A percentile compares a stretch with the other conserved stretches of the same genome.
Conservation (phyloP, 371 early-diverging fungal genomes). For the Lichtheimia hyalospora region DNA sequence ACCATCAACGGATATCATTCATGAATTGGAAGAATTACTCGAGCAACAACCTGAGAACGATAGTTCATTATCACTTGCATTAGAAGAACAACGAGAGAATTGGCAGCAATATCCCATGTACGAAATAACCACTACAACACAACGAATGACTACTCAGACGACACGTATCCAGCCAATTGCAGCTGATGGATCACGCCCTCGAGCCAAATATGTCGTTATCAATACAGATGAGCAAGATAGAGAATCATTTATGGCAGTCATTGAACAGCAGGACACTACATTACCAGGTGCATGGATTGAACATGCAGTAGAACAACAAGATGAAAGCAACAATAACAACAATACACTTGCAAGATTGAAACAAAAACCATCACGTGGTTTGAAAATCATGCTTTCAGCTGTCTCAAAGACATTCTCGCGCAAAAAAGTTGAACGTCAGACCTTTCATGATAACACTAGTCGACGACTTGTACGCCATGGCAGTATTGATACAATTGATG, state of each 20-base stretch:
- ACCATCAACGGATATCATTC: conserved; percentile 29
- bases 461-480: neutral
- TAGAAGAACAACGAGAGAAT: neutral
- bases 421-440: conserved; percentile 41
- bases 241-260: conserved; percentile 41
- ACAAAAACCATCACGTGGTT: conserved; percentile 4
- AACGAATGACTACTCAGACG: conserved; percentile 33
- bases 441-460: neutral
- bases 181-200: conserved; percentile 12
- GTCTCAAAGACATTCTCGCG: conserved; percentile 53
- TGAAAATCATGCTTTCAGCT: conserved; percentile 47
- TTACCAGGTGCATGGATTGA: conserved; percentile 18
- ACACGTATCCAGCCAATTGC: conserved; percentile 45
- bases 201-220: conserved; percentile 38
- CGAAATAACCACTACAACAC: conserved; percentile 40
- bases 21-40: conserved; percentile 41
- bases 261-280: conserved; percentile 15
- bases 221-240: conserved; percentile 35
- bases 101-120: conserved; percentile 24
- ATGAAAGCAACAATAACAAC: neutral
- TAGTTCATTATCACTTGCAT: conserved; percentile 4
- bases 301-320: conserved; percentile 4
- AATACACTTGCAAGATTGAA: neutral
- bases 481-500: neutral
- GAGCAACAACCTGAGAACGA: conserved; percentile 5